Percentiles rank a stretch among this genome's conserved stretches.
phyloP scores from a whole-genome alignment of 768 basidiomycete genomes.

The Naganishia randhawae region DNA sequence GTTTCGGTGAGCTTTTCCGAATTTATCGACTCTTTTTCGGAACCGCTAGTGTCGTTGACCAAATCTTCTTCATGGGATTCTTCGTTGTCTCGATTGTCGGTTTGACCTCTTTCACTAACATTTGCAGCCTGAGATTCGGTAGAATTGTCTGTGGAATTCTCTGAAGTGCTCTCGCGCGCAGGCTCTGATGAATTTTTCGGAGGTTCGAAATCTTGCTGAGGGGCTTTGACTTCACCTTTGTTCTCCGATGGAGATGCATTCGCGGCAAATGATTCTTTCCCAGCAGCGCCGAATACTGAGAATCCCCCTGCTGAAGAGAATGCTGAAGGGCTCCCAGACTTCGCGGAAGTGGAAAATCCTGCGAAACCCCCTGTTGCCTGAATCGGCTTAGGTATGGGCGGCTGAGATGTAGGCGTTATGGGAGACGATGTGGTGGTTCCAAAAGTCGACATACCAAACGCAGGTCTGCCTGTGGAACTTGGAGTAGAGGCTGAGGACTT shows the following conservation, averaged over 20 bases:
- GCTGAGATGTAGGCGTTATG: neutral
- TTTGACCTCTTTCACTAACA: neutral
- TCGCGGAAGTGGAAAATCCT: constrained; percentile 18
- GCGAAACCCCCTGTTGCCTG: constrained; percentile 2
- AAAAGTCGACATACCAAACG: constrained; percentile 11
- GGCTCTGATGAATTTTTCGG: neutral
- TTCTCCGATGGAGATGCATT: neutral
- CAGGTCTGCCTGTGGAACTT: constrained; percentile 13
- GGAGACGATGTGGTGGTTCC: neutral
- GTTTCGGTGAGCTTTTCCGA: constrained; percentile 13
- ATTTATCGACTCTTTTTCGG: constrained; percentile 17
- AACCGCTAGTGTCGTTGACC: neutral
- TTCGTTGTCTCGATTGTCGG: neutral
- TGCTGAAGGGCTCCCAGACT: neutral
- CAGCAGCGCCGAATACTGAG: constrained; percentile 11
- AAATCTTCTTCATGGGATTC: neutral
- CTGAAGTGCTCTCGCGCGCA: neutral
- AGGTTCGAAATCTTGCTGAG: neutral
- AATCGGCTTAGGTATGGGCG: neutral
- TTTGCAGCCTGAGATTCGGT: neutral
- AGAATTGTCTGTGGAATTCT: neutral
- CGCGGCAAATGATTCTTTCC: neutral
- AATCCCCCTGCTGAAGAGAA: constrained; percentile 13
- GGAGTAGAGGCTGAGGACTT: constrained; percentile 42
- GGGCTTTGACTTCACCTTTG: neutral